A percentile compares a stretch with the other conserved stretches of the same genome.
Evolutionary conservation across 768 basidiomycete species (phyloP).

Genomic region (Chalciporus sphaerocephalus): DNA sequence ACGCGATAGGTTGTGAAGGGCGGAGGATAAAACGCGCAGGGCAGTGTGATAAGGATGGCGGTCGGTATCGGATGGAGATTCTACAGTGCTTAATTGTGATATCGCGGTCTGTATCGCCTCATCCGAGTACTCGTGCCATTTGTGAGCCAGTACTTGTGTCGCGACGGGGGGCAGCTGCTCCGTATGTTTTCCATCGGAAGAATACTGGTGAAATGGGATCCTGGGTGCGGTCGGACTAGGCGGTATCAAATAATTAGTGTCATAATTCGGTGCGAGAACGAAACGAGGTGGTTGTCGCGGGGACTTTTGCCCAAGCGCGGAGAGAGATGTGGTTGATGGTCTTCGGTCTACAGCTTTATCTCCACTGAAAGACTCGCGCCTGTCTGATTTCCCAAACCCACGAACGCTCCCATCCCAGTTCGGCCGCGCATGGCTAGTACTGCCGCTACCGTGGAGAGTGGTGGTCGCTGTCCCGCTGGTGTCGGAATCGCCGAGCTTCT

Average conservation of each 20-base stretch:
- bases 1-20: slow-evolving; percentile 54
- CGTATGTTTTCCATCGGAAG: slow-evolving; percentile 5
- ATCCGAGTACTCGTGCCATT: slow-evolving; percentile 78
- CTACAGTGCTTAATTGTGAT: slow-evolving; percentile 41
- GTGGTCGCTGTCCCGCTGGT: slow-evolving; percentile 20
- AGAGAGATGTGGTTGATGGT: slow-evolving; percentile 36
- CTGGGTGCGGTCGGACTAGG: slow-evolving; percentile 30
- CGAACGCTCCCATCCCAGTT: slow-evolving; percentile 56
- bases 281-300: slow-evolving; percentile 29
- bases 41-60: slow-evolving; percentile 62
- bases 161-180: slow-evolving; percentile 26
- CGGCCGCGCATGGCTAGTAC: slow-evolving; percentile 7
- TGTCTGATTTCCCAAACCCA: slow-evolving; percentile 46
- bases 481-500: slow-evolving; percentile 35
- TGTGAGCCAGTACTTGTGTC: slow-evolving; percentile 55
- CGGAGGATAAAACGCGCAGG: slow-evolving; percentile 65
- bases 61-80: slow-evolving; percentile 44
- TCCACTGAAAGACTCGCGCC: slow-evolving; percentile 21
- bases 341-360: slow-evolving; percentile 19
- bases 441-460: background rate
- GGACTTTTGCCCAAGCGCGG: slow-evolving; percentile 40
- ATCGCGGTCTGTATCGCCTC: slow-evolving; percentile 65
- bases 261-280: slow-evolving; percentile 40
- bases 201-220: background rate
- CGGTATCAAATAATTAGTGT: slow-evolving; percentile 30